Percentiles rank a stretch among this genome's conserved stretches.
Conservation (phyloP, 2,329 filamentous ascomycete genomes). For the Ciborinia camelliae region DNA sequence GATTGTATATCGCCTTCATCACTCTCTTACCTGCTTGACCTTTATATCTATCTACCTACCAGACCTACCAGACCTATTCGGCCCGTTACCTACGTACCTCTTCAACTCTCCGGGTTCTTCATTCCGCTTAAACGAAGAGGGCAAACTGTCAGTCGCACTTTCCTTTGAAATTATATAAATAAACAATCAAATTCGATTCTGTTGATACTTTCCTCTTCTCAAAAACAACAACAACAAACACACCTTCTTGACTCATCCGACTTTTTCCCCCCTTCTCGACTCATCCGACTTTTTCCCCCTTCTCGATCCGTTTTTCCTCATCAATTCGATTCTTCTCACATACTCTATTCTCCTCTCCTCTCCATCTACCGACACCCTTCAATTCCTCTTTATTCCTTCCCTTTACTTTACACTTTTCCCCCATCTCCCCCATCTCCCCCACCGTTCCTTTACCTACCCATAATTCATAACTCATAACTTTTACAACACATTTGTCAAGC, state of each 20-base stretch:
- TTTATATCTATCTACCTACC: too few relatives aligned
- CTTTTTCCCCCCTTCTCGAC: neutral
- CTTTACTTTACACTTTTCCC: too few relatives aligned
- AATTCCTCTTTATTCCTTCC: neutral
- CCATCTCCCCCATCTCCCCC: neutral
- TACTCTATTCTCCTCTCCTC: neutral
- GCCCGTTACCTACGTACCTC: too few relatives aligned
- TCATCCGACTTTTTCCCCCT: neutral
- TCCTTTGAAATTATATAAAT: slow-evolving; percentile 2
- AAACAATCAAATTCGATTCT: neutral
- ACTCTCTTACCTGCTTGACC: too few relatives aligned
- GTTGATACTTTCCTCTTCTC: slow-evolving; percentile 4
- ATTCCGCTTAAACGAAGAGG: neutral
- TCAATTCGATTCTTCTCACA: neutral
- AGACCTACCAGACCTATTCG: too few relatives aligned
- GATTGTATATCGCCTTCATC: neutral
- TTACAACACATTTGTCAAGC: too few relatives aligned
- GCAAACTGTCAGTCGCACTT: neutral
- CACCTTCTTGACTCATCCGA: neutral
- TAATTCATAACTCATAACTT: neutral
- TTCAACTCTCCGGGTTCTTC: neutral
- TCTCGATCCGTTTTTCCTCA: neutral
- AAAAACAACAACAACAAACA: slow-evolving; percentile 5
- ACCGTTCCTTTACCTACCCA: neutral
- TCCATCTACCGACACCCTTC: neutral